These are phyloP conservation scores for Aspergillus sp. DNA, from an alignment of 2,329 filamentous ascomycete species.

Conservation along the genomic window DNA sequence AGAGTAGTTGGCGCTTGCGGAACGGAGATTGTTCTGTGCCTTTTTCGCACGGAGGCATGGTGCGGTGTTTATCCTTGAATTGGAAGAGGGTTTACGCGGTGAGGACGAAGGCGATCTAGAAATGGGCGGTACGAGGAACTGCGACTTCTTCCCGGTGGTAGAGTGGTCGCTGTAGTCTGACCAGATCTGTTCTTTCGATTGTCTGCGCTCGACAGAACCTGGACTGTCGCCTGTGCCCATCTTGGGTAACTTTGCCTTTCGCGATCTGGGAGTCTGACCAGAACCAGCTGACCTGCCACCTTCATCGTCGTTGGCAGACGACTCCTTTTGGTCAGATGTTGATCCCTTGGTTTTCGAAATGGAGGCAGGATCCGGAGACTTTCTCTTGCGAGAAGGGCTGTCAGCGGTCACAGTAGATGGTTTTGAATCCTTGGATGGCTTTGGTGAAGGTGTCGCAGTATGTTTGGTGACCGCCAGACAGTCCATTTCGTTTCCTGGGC, in stretches of 20 bases:
- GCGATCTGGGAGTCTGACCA: slow-evolving; percentile 14
- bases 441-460: slow-evolving; percentile 5
- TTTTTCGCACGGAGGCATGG: slow-evolving; percentile 19
- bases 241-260: slow-evolving; percentile 26
- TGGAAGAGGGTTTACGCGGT: slow-evolving; percentile 13
- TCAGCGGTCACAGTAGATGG: slow-evolving; percentile 17
- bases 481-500: too few relatives aligned
- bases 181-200: slow-evolving; percentile 5
- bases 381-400: slow-evolving; percentile 31
- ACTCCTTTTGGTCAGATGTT: not conserved
- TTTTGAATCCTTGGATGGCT: slow-evolving; percentile 11
- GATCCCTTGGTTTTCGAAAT: slow-evolving; percentile 5
- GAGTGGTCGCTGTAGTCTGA: not conserved
- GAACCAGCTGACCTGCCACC: slow-evolving; percentile 6
- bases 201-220: slow-evolving; percentile 28
- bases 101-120: slow-evolving; percentile 12
- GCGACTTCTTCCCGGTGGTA: not conserved
- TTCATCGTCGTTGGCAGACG: too few relatives aligned
- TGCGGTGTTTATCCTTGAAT: slow-evolving; percentile 12
- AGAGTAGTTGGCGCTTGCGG: slow-evolving; percentile 7
- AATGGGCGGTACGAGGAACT: slow-evolving; percentile 10
- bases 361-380: slow-evolving; percentile 26
- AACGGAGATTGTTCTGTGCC: slow-evolving; percentile 15
- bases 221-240: slow-evolving; percentile 26
- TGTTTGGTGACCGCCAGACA: not conserved